Conservation (phyloP, 83 land plant genomes). For the Diphasiastrum complanatum region DNA sequence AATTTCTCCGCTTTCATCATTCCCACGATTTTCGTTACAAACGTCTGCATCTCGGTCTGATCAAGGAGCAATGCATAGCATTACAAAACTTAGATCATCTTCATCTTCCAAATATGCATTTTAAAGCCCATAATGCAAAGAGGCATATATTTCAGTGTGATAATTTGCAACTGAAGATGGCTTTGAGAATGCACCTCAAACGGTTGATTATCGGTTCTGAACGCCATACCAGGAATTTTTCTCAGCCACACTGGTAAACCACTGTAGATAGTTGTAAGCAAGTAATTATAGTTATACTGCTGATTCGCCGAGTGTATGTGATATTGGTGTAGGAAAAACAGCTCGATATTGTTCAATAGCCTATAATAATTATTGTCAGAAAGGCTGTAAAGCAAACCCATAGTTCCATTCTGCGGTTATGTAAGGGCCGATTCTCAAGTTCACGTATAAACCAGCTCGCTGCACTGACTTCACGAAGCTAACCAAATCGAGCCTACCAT, state of each 20-base stretch:
- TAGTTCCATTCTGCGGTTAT: slow-evolving; percentile 91
- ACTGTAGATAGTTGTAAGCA: slow-evolving; percentile 30
- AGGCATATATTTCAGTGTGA: too few relatives aligned
- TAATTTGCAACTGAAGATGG: neutral
- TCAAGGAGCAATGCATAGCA: neutral
- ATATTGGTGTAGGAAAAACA: neutral
- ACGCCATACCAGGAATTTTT: slow-evolving; percentile 67
- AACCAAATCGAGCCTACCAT: slow-evolving; percentile 59
- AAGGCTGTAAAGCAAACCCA: slow-evolving; percentile 37
- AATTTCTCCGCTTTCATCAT: slow-evolving; percentile 59
- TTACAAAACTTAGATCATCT: neutral
- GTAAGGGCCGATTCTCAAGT: slow-evolving; percentile 77
- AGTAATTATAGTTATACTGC: neutral
- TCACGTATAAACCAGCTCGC: slow-evolving; percentile 51
- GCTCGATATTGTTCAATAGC: too few relatives aligned
- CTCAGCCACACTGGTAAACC: slow-evolving; percentile 81
- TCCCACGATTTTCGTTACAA: slow-evolving; percentile 74
- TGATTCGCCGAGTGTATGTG: neutral
- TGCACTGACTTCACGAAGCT: slow-evolving; percentile 62
- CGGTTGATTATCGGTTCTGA: slow-evolving; percentile 63
- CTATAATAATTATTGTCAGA: too few relatives aligned
- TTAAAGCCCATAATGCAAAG: neutral
- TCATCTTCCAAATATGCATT: neutral
- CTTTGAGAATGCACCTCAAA: slow-evolving; percentile 41
- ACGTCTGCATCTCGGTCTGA: slow-evolving; percentile 70